Base-by-base conservation (phyloP, 73 alveolate species). In the Blepharisma japonicum region DNA sequence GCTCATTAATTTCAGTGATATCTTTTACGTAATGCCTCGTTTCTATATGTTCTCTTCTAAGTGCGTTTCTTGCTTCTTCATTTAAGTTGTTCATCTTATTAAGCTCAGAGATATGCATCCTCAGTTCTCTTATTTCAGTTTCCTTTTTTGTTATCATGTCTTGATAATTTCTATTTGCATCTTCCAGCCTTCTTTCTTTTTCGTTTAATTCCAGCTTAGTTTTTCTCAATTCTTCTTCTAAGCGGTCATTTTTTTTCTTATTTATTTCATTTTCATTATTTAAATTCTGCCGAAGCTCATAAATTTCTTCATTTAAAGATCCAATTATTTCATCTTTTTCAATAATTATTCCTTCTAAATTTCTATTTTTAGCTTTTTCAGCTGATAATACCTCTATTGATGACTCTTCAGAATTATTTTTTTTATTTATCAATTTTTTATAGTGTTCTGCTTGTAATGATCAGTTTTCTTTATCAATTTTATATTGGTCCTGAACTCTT, bases 31-130 rank as follows among this genome's bases (percentile, higher is more conserved):
- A 61, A 61, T n/a, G 18, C 5, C 23, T n/a, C 0, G 74, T 61
- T 9, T n/a, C 74, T 25, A 20, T n/a, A 8, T 61, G 74, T 25
- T 61, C 47, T 25, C 23, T 61, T 25, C 5, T 61, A n/a, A 61
- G 23, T 18, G 74, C 74, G 14, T 61, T 39, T 25, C 74, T 61
- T 0, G 74, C 74, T 61, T 61, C 74, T 61, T 61, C 74, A 14
- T n/a, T 14, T 18, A 61, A 39, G 2, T 32, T 32, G 42, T 32
- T 32, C 42, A 32, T 32, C 42, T 32, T 32, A 32, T 32, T 32
- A 32, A 32, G 42, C 42, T 32, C 42, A 32, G 47, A 14, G 74
- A 20, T 25, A 20, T 14, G 18, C 14, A 9, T 0, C 46, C 23
- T 39, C 39, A 61, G 4, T 5, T 61, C 74, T 25, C 23, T 61